Percentiles rank a stretch among this genome's conserved stretches.
phyloP scores from a whole-genome alignment of 345 rosid species.

The Arabidopsis arenosa region DNA sequence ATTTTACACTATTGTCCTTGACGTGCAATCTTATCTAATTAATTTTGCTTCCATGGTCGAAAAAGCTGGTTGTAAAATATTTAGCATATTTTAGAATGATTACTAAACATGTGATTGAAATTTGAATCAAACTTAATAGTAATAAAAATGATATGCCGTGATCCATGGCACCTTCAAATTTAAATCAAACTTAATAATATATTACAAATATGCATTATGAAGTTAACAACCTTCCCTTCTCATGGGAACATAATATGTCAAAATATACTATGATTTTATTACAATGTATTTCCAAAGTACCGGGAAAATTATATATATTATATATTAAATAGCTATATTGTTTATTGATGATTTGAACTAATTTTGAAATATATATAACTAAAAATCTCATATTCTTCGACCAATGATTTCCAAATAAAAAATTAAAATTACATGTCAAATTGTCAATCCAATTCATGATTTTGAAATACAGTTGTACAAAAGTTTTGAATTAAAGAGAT shows the following conservation, averaged over 20 bases:
- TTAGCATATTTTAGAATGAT: slow-evolving; percentile 29
- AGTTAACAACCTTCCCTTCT: not conserved
- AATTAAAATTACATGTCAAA: not conserved
- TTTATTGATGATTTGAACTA: not conserved
- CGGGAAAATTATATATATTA: not conserved
- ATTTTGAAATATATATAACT: not conserved
- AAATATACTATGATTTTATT: not conserved
- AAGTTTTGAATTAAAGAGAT: not conserved
- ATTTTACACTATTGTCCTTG: not conserved
- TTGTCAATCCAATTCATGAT: not conserved
- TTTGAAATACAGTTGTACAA: not conserved
- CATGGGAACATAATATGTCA: not conserved
- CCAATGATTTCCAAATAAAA: not conserved
- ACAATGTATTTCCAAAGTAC: not conserved
- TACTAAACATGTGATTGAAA: slow-evolving; percentile 6
- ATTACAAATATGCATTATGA: not conserved
- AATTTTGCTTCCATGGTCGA: not conserved
- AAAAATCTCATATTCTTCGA: not conserved
- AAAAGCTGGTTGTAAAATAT: not conserved
- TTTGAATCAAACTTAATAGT: not conserved
- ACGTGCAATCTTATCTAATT: not conserved
- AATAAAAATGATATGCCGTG: slow-evolving; percentile 1
- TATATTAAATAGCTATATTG: too few relatives aligned
- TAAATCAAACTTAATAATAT: not conserved
- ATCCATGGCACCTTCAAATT: not conserved